Conservation (phyloP, 2,329 filamentous ascomycete genomes). For the Cladosporium colombiae region DNA sequence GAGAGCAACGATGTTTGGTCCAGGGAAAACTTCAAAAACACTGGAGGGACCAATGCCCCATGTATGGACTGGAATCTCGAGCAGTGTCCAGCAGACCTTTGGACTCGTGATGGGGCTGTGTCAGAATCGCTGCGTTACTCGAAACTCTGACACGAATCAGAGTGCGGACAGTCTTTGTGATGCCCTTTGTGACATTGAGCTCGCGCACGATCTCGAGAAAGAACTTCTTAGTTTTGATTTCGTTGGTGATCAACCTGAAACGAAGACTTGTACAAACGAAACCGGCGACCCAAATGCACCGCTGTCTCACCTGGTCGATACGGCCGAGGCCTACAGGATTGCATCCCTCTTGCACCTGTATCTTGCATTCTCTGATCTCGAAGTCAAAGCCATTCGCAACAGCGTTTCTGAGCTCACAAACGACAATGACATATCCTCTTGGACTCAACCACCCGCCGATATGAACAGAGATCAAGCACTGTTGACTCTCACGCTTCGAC, state of each 20-base stretch:
- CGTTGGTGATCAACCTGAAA: neutral
- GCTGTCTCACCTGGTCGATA: conserved; percentile 21
- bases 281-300: conserved; percentile 22
- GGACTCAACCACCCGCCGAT: neutral
- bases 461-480: conserved; percentile 1
- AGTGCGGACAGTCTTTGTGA: conserved; percentile 18
- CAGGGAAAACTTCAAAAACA: neutral
- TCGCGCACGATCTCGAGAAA: conserved; percentile 20
- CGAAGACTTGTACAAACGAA: neutral
- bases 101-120: conserved; percentile 21
- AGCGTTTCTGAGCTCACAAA: neutral
- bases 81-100: conserved; percentile 21
- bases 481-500: conserved; percentile 10
- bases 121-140: conserved; percentile 17
- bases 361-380: conserved; percentile 21
- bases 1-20: neutral
- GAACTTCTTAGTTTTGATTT: conserved; percentile 20
- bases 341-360: conserved; percentile 21
- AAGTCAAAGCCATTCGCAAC: neutral
- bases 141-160: neutral
- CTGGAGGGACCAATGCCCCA: conserved; percentile 9
- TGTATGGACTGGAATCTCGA: conserved; percentile 22
- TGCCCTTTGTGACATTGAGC: conserved; percentile 21
- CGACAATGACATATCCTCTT: neutral
- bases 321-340: conserved; percentile 22